Percentiles rank a stretch among this genome's conserved stretches.
These are phyloP conservation scores for Aphanomyces cochlioides DNA, from an alignment of 352 stramenopile genomes.

Conservation along the genomic window DNA sequence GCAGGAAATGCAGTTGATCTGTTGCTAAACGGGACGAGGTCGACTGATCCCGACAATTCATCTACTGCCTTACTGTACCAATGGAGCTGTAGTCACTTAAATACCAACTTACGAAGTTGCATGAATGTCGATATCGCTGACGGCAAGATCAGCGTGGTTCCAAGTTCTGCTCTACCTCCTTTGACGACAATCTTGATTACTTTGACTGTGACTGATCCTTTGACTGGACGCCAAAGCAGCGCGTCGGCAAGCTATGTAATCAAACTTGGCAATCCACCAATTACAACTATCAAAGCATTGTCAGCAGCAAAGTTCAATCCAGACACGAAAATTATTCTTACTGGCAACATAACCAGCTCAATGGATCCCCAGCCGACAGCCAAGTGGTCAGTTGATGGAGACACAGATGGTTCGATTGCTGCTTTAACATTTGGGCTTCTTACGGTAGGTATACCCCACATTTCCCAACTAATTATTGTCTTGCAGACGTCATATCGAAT, in stretches of 20 bases:
- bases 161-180: constrained; percentile 45
- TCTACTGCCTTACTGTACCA: background rate
- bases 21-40: background rate
- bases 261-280: constrained; percentile 47
- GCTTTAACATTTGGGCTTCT: constrained; percentile 45
- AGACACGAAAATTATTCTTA: constrained; percentile 55
- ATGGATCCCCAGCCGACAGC: constrained; percentile 39
- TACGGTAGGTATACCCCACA: background rate
- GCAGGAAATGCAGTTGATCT: background rate
- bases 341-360: constrained; percentile 46
- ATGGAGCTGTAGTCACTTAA: background rate
- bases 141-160: constrained; percentile 32
- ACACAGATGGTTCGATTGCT: constrained; percentile 31
- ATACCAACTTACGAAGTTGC: background rate
- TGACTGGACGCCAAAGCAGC: constrained; percentile 33
- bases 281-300: constrained; percentile 52
- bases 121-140: background rate
- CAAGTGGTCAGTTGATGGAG: constrained; percentile 47
- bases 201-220: constrained; percentile 42
- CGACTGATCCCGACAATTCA: constrained; percentile 3
- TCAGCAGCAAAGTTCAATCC: constrained; percentile 46
- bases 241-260: constrained; percentile 46
- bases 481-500: constrained; percentile 38
- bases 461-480: no score
- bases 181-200: constrained; percentile 57